phyloP scores from a whole-genome alignment of 176 grass and related monocot species.

The Paspalum vaginatum region DNA sequence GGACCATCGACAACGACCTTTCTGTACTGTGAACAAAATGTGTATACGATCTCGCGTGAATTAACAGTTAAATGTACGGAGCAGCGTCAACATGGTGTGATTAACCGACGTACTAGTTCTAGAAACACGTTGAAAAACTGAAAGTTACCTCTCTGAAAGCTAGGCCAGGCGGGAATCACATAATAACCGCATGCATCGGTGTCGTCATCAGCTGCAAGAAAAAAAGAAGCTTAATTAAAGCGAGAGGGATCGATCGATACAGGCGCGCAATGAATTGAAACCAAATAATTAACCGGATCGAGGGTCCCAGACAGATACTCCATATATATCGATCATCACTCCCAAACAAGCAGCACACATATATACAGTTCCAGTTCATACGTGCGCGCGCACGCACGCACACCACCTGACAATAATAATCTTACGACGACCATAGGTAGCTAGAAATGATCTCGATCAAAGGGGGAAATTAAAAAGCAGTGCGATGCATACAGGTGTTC shows the following conservation, averaged over 20 bases:
- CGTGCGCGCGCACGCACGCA: background rate
- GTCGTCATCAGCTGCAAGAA: constrained; percentile 4
- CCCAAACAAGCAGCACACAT: background rate
- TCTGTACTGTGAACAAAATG: background rate
- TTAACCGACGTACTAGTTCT: constrained; percentile 18
- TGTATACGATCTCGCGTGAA: background rate
- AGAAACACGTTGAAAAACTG: constrained; percentile 31
- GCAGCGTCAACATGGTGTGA: background rate
- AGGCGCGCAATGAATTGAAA: no score
- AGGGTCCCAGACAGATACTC: constrained; percentile 27
- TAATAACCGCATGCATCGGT: background rate
- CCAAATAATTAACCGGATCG: constrained; percentile 21
- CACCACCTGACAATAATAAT: constrained; percentile 17
- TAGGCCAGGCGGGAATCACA: constrained; percentile 32
- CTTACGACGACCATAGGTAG: background rate
- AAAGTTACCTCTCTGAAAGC: constrained; percentile 1
- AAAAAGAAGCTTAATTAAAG: background rate
- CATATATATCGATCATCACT: background rate
- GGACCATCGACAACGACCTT: no score
- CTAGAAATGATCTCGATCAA: no score
- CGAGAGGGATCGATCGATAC: background rate
- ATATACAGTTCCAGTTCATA: background rate
- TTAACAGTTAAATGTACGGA: background rate
- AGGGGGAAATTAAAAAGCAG: background rate
- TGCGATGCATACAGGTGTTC: constrained; percentile 31